Percentiles rank a stretch among this genome's conserved stretches.
Conservation (phyloP, 768 basidiomycete genomes). For the Tylopilus intermedius region DNA sequence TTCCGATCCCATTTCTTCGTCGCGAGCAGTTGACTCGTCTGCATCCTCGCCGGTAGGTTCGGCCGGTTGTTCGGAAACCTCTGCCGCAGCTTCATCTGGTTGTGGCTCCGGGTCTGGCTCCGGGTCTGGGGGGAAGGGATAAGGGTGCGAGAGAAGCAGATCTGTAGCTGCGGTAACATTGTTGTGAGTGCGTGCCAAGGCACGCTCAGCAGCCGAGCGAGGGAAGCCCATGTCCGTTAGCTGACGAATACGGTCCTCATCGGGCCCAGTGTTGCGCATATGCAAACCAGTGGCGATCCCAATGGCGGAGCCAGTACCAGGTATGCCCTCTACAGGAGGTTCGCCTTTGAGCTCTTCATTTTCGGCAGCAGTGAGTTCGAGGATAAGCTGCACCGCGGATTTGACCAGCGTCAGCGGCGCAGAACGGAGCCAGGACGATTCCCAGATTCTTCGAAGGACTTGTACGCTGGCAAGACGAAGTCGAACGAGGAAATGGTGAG, state of each 20-base stretch:
- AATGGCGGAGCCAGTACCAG: constrained; percentile 28
- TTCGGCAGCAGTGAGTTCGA: constrained; percentile 79
- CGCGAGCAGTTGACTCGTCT: constrained; percentile 18
- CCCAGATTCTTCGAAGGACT: constrained; percentile 68
- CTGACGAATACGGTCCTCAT: constrained; percentile 75
- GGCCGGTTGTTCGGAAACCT: constrained; percentile 23
- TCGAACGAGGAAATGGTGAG: constrained; percentile 81
- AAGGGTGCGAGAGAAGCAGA: constrained; percentile 76
- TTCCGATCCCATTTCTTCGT: constrained; percentile 28
- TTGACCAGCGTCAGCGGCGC: constrained; percentile 73
- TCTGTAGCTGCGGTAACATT: constrained; percentile 89
- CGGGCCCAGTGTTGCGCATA: constrained; percentile 45
- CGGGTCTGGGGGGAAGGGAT: constrained; percentile 67
- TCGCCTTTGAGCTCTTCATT: constrained; percentile 65
- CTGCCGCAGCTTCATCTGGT: constrained; percentile 8
- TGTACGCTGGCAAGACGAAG: constrained; percentile 70
- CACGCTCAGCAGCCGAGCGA: constrained; percentile 79
- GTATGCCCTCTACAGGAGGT: constrained; percentile 32
- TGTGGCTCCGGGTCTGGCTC: constrained; percentile 28
- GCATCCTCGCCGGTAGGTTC: constrained; percentile 28
- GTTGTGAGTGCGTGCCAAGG: constrained; percentile 79
- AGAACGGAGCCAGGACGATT: constrained; percentile 72
- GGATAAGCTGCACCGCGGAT: constrained; percentile 68
- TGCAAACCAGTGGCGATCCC: constrained; percentile 31
- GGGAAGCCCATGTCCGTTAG: constrained; percentile 97